Base-by-base conservation (phyloP, 1,284 basidiomycete species). In the Schizopora paradoxa region DNA sequence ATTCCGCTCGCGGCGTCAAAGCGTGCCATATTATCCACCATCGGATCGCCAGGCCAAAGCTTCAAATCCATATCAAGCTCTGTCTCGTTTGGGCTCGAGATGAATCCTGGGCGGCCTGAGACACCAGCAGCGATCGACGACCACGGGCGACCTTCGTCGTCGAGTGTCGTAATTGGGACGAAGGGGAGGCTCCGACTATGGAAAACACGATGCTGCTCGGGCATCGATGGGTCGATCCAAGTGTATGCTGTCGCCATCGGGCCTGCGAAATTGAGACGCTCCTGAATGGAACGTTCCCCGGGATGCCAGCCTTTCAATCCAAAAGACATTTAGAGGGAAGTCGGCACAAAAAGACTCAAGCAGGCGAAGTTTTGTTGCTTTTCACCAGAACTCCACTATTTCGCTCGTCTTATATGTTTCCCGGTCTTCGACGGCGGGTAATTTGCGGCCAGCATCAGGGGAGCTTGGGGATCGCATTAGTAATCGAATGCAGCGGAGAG, bases 1-100 rank as follows among this genome's bases (percentile, higher is more conserved):
- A 66, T 62, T 5, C 56, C 58, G 41, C 6, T 48, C 51, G 41
- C 26, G 6, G 28, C 44, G 6, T 33, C 35, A 6, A 57, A 61
- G n/a, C 43, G 35, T 16, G 59, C 56, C 13, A 63, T 48, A 47
- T 72, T 74, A 35, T 67, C 60, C 22, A 62, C 23, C 13, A 80
- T 61, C 0, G 81, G 81, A 42, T 83, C 79, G 0, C 79, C 78
- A 1, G 68, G 65, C 76, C 76, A 79, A 2, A 73, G 48, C 21
- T 60, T 59, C 4, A 70, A 66, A 13, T 68, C 57, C 39, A 81
- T 60, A 1, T 60, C 57, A 5, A 83, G 58, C 6, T 62, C 64
- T 14, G 63, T 69, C 25, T 68, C 66, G 28, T 53, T 60, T 6
- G 67, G 64, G 41, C 68, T 66, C 1, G 56, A 57, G 13, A 74